Evolutionary conservation across 139 green algal genomes (phyloP).

Genomic region (Chlorella sp.): DNA sequence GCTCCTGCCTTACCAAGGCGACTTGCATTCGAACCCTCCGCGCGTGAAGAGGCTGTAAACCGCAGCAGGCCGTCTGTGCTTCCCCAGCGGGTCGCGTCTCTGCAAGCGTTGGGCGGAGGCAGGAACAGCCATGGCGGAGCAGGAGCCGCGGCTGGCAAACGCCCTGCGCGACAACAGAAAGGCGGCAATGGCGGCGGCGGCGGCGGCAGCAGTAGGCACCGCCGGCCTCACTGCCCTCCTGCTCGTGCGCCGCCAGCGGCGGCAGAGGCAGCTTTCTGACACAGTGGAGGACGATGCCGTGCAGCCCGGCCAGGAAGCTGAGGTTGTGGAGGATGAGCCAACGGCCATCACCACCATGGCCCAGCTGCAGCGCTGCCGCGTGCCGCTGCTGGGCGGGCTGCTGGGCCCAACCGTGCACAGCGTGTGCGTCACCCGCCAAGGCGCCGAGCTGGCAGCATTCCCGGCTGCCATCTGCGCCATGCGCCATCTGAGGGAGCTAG

Average conservation of each 20-base stretch:
- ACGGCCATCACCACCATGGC: constrained; percentile 11
- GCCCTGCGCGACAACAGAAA: not conserved
- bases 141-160: not conserved
- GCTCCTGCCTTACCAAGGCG: no score
- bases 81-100: no score
- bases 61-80: no score
- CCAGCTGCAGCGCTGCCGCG: not conserved
- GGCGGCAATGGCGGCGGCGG: not conserved
- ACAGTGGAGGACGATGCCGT: not conserved
- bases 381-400: not conserved
- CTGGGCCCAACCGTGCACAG: not conserved
- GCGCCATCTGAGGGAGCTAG: constrained; percentile 6
- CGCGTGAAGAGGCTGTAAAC: no score
- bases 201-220: not conserved
- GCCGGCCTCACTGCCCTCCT: not conserved
- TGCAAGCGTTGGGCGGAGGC: not conserved
- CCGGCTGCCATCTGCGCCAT: not conserved
- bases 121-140: not conserved
- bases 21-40: no score
- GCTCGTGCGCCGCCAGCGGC: not conserved
- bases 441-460: not conserved
- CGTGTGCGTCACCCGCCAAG: not conserved
- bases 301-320: not conserved
- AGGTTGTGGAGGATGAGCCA: not conserved
- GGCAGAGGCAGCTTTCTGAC: not conserved